Percentiles rank a stretch among this genome's conserved stretches.
These are phyloP conservation scores for Rubia yunnanensis DNA, from an alignment of 257 asterid genomes.

Conservation along the genomic window DNA sequence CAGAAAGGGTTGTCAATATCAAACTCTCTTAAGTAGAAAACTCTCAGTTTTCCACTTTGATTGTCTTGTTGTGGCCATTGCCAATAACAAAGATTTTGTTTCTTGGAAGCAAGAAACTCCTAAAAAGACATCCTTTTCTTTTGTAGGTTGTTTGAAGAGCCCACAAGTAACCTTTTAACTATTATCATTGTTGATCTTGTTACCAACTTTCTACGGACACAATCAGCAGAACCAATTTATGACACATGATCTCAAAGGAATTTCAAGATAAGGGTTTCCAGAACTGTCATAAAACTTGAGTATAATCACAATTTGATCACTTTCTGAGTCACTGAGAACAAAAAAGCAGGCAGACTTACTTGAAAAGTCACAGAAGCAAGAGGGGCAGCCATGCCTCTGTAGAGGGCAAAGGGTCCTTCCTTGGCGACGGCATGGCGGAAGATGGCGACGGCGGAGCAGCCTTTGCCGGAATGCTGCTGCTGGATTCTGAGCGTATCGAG, in stretches of 20 bases:
- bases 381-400: slow-evolving; percentile 80
- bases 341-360: slow-evolving; percentile 20
- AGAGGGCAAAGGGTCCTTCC: slow-evolving; percentile 59
- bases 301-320: not conserved
- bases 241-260: not conserved
- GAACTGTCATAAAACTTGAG: not conserved
- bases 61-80: no score
- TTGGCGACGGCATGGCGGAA: slow-evolving; percentile 37
- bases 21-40: not conserved
- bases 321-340: not conserved
- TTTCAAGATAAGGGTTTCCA: not conserved
- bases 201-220: not conserved
- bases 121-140: not conserved
- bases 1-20: slow-evolving; percentile 6
- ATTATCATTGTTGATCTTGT: not conserved
- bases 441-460: slow-evolving; percentile 39
- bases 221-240: not conserved
- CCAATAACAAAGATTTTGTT: not conserved
- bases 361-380: slow-evolving; percentile 67
- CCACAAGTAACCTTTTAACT: not conserved
- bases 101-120: slow-evolving; percentile 11
- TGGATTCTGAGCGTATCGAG: slow-evolving; percentile 67
- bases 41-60: not conserved
- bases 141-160: not conserved
- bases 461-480: slow-evolving; percentile 47